Conservation (phyloP, 805 yeast genomes). For the Candida ficus region DNA sequence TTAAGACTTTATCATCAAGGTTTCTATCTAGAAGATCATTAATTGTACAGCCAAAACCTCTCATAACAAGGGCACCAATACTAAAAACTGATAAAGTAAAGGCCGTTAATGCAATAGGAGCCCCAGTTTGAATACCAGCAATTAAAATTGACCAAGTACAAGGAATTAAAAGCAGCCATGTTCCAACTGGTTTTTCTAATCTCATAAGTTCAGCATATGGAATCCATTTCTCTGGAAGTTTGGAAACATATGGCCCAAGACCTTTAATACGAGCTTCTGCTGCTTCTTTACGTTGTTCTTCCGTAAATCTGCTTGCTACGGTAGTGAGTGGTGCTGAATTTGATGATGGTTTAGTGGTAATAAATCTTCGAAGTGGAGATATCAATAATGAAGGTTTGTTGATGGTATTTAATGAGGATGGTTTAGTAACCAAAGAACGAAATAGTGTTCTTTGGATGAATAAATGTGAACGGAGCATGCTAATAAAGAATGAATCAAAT, state of each 20-base stretch:
- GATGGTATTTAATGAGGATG: too few relatives aligned
- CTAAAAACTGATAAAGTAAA: constrained; percentile 68
- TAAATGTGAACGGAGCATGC: too few relatives aligned
- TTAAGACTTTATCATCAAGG: constrained; percentile 76
- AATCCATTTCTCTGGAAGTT: constrained; percentile 66
- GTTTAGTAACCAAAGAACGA: background rate
- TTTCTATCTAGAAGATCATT: constrained; percentile 85
- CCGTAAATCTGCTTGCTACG: constrained; percentile 7
- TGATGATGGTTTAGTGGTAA: background rate
- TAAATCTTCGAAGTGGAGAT: constrained; percentile 1
- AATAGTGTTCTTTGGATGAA: background rate
- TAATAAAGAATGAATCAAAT: too few relatives aligned
- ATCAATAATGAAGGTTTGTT: too few relatives aligned
- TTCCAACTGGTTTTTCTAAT: constrained; percentile 94
- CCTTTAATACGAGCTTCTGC: constrained; percentile 40
- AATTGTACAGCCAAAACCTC: constrained; percentile 97
- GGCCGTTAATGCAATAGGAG: constrained; percentile 59
- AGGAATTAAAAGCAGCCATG: constrained; percentile 76
- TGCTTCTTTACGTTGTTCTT: constrained; percentile 16
- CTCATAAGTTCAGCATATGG: constrained; percentile 94
- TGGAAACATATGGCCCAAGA: constrained; percentile 46
- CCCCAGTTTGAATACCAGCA: constrained; percentile 73
- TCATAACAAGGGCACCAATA: constrained; percentile 83
- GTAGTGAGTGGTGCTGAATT: background rate
- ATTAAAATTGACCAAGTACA: constrained; percentile 90